Percentiles rank a stretch among this genome's conserved stretches.
These are phyloP conservation scores for Amauroascus niger DNA, from an alignment of 2,329 filamentous ascomycete genomes.

Conservation along the genomic window DNA sequence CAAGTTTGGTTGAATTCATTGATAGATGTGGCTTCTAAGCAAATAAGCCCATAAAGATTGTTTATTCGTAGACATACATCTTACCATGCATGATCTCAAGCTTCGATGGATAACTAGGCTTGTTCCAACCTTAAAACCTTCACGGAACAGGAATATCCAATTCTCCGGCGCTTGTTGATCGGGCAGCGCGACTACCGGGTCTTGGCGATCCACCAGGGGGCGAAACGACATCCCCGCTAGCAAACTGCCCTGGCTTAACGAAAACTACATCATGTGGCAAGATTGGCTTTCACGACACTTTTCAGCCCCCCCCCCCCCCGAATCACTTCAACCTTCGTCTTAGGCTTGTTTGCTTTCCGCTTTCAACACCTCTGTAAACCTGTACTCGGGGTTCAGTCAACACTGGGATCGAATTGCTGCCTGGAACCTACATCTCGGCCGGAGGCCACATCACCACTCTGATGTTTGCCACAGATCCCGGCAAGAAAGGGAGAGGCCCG, in stretches of 20 bases:
- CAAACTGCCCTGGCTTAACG: background rate
- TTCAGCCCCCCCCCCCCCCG: too few species aligned
- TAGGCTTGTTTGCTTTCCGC: background rate
- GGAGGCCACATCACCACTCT: conserved; percentile 51
- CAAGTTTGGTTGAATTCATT: too few species aligned
- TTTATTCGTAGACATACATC: too few species aligned
- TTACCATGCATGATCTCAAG: too few species aligned
- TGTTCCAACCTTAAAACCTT: too few species aligned
- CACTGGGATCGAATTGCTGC: background rate
- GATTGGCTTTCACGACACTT: background rate
- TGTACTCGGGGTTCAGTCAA: background rate
- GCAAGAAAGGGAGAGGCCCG: conserved; percentile 29
- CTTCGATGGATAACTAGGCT: too few species aligned
- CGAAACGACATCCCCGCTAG: background rate
- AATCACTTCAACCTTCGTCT: background rate
- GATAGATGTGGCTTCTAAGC: too few species aligned
- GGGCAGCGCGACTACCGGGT: too few species aligned
- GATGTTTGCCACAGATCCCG: conserved; percentile 37
- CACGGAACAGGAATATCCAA: too few species aligned
- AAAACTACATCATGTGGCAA: background rate
- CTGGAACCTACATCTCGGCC: background rate
- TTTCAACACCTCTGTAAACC: background rate
- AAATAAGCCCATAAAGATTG: too few species aligned
- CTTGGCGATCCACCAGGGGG: background rate
- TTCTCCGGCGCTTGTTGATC: too few species aligned